These are phyloP conservation scores for Rhizoclosmatium sp. DNA, from an alignment of 192 early-diverging fungal species.

Conservation along the genomic window DNA sequence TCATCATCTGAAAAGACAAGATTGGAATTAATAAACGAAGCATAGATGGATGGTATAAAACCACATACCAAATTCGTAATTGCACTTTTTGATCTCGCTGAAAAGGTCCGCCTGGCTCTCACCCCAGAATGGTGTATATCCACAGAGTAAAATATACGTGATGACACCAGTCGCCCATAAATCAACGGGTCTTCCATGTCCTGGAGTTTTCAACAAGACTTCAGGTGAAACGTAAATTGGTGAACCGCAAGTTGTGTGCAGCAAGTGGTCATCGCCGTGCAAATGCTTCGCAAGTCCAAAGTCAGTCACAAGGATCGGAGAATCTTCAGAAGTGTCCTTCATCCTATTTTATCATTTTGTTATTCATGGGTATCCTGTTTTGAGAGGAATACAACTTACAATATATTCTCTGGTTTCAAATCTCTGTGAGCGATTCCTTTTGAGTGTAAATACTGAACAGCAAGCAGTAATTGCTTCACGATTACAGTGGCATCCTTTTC, in stretches of 20 bases:
- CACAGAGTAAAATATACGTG: conserved; percentile 60
- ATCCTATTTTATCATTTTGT: neutral
- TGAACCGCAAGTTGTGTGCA: conserved; percentile 71
- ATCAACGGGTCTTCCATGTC: conserved; percentile 58
- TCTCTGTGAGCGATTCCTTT: conserved; percentile 58
- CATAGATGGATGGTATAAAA: neutral
- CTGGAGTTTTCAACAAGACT: conserved; percentile 70
- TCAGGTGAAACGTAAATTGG: conserved; percentile 62
- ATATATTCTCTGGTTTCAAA: conserved; percentile 66
- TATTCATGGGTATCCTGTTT: neutral
- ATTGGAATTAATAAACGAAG: neutral
- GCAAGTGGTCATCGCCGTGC: conserved; percentile 62
- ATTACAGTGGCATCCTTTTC: conserved; percentile 59
- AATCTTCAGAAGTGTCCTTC: conserved; percentile 11
- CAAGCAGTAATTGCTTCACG: conserved; percentile 54
- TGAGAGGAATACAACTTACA: conserved; percentile 34
- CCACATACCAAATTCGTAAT: conserved; percentile 62
- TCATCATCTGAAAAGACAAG: conserved; percentile 44
- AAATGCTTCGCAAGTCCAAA: conserved; percentile 75
- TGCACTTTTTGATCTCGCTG: conserved; percentile 70
- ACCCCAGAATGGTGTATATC: conserved; percentile 63
- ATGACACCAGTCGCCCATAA: conserved; percentile 79
- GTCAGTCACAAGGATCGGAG: conserved; percentile 59
- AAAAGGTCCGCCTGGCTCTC: conserved; percentile 65
- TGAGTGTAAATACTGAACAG: conserved; percentile 58